Base-by-base conservation (phyloP, 164 flowering plant genomes). In the Nymphaea thermarum region DNA sequence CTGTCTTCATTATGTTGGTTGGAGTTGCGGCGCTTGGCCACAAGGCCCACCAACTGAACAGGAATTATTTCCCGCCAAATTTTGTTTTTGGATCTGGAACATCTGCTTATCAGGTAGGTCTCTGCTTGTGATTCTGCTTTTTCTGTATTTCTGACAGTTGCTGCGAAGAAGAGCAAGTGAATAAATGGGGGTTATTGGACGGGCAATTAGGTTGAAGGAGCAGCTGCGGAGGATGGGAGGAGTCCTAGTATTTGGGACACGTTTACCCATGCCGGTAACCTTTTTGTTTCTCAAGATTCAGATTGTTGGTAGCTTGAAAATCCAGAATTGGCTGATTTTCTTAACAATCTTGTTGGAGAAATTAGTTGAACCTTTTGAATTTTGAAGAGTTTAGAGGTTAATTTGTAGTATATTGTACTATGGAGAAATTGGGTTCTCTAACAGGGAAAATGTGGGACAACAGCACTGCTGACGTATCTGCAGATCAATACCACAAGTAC, bases 401-500 rank as follows among this genome's bases (percentile, higher is more conserved):
- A 43, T 5, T 17, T 25, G 36, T 25, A 25, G 36, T 25, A 36
- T 18, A 4, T 25, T 11, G 25, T 63, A 11, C 16, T n/a, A 25
- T 43, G 43, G 14, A 25, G 44, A 12, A 64, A 64, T 14, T 14
- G 43, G 42, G 36, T 25, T 25, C 36, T 66, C 42, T 25, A 25
- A 25, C 63, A 67, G 75, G 71, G 59, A 68, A 44, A 15, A 0
- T 64, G 47, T 10, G 74, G 57, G 80, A 67, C 43, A 68, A 72
- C 44, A 44, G 68, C 44, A 81, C 57, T 57, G 88, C 84, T 55
- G 88, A 86, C 62, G 70, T 73, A 66, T 83, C 87, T 6, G 70
- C 74, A 68, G 85, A 86, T 70, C 73, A 66, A 62, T 87, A 87
- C 71, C 88, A 86, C 74, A 86, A 84, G 65, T 87, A 86, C 76